Evolutionary conservation across 2,329 filamentous ascomycete genomes (phyloP).

Genomic region (Fusarium brevicatenulatum): DNA sequence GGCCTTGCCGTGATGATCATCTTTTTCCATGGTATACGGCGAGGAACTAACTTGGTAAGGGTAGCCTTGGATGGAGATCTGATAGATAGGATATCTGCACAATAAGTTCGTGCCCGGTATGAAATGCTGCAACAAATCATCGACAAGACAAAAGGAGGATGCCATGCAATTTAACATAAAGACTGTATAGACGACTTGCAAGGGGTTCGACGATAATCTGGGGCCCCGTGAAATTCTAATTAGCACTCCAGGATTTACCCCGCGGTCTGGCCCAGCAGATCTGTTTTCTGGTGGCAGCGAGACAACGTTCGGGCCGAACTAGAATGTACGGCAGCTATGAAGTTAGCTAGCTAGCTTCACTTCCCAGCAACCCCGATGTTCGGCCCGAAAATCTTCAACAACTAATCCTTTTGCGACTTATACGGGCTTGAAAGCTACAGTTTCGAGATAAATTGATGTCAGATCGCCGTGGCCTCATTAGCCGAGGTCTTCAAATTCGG

Average conservation of each 20-base stretch:
- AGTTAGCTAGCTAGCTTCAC: background rate
- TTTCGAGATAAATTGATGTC: background rate
- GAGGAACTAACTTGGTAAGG: too few relatives aligned
- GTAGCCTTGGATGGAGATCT: too few relatives aligned
- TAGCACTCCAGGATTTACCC: background rate
- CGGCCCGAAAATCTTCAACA: background rate
- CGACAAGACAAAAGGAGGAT: background rate
- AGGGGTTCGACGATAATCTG: background rate
- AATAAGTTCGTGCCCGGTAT: too few relatives aligned
- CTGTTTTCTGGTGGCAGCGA: background rate
- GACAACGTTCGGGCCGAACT: background rate
- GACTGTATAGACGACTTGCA: background rate
- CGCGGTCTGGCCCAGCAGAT: background rate
- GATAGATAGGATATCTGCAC: too few relatives aligned
- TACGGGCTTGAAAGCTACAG: background rate
- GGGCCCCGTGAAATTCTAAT: background rate
- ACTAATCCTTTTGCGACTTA: fast-evolving
- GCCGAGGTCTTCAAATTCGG: background rate
- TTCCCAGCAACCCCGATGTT: background rate
- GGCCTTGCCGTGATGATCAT: background rate
- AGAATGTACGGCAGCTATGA: background rate
- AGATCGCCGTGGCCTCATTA: background rate
- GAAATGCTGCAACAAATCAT: too few relatives aligned
- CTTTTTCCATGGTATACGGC: background rate
- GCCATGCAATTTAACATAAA: background rate